Evolutionary conservation across 2,329 filamentous ascomycete species (phyloP).

Genomic region (Cladophialophora yegresii): DNA sequence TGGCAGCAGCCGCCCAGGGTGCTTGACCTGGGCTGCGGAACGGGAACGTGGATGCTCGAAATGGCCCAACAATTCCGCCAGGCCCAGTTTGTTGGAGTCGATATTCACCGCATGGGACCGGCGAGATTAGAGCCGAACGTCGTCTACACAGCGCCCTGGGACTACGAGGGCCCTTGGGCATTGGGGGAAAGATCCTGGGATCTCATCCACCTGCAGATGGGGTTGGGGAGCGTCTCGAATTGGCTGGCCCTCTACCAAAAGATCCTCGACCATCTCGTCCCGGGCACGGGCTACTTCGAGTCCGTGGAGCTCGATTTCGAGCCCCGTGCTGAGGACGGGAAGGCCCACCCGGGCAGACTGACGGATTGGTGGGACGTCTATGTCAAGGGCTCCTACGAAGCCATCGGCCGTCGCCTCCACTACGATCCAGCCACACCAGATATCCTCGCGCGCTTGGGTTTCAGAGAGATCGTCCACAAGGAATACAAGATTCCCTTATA

Average conservation of each 20-base stretch:
- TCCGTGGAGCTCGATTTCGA: slow-evolving; percentile 86
- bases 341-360: slow-evolving; percentile 50
- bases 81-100: slow-evolving; percentile 62
- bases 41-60: slow-evolving; percentile 87
- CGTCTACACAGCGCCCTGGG: slow-evolving; percentile 66
- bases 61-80: slow-evolving; percentile 69
- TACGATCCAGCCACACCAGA: slow-evolving; percentile 61
- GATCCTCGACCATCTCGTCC: slow-evolving; percentile 71
- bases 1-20: slow-evolving; percentile 46
- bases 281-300: slow-evolving; percentile 74
- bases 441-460: slow-evolving; percentile 70
- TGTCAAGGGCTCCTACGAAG: slow-evolving; percentile 67
- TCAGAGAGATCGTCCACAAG: slow-evolving; percentile 74
- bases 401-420: slow-evolving; percentile 64
- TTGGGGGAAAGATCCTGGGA: slow-evolving; percentile 71
- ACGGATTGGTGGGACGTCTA: slow-evolving; percentile 65
- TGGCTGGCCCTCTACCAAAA: slow-evolving; percentile 76
- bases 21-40: slow-evolving; percentile 76
- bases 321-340: slow-evolving; percentile 70
- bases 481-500: slow-evolving; percentile 71
- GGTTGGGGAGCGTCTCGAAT: slow-evolving; percentile 72
- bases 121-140: slow-evolving; percentile 70
- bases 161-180: slow-evolving; percentile 77
- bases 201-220: slow-evolving; percentile 78
- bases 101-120: slow-evolving; percentile 62